Evolutionary conservation across 257 asterid genomes (phyloP).

Genomic region (Solanum sitiens): DNA sequence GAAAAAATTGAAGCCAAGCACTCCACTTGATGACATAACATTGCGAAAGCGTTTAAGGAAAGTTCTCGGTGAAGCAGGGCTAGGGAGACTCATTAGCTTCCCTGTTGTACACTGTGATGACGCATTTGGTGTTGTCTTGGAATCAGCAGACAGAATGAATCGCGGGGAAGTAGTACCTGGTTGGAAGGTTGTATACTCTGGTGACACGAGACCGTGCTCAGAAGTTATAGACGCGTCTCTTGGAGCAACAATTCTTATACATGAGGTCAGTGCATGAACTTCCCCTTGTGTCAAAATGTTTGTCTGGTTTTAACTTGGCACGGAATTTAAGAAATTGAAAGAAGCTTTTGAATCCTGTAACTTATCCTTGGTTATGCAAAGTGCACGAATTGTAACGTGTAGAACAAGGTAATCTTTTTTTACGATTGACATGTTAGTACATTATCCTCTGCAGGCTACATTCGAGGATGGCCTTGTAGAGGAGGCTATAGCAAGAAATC

Average conservation of each 20-base stretch:
- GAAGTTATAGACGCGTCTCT: slow-evolving; percentile 54
- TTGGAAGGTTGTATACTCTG: slow-evolving; percentile 92
- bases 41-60: slow-evolving; percentile 33
- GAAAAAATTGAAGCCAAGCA: slow-evolving; percentile 28
- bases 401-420: slow-evolving; percentile 30
- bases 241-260: slow-evolving; percentile 81
- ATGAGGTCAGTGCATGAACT: slow-evolving; percentile 36
- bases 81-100: slow-evolving; percentile 54
- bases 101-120: slow-evolving; percentile 84
- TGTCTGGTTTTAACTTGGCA: background rate
- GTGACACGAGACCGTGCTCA: slow-evolving; percentile 92
- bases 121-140: slow-evolving; percentile 57
- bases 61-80: slow-evolving; percentile 51
- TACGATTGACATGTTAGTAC: background rate
- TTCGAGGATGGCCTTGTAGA: background rate
- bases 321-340: too few relatives aligned
- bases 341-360: too few relatives aligned
- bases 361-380: background rate
- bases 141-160: slow-evolving; percentile 49
- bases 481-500: background rate
- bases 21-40: slow-evolving; percentile 27
- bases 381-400: background rate
- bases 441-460: background rate
- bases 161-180: slow-evolving; percentile 59
- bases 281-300: background rate